Percentiles rank a stretch among this genome's conserved stretches.
Evolutionary conservation across 768 basidiomycete species (phyloP).

Genomic region (Russula foetens): DNA sequence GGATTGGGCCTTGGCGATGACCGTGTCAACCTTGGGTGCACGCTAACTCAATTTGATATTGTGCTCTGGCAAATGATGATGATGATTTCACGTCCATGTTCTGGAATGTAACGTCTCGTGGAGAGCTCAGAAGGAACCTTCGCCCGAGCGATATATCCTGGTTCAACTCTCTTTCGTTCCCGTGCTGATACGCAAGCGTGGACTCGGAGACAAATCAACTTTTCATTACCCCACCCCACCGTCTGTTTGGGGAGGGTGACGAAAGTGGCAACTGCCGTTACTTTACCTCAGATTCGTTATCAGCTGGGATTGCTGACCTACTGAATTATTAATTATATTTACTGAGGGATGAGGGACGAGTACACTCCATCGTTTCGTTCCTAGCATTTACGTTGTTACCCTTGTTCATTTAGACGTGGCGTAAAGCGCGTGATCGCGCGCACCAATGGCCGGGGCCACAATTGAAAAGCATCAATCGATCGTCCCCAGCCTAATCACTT

Average conservation of each 20-base stretch:
- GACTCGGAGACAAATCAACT: not conserved
- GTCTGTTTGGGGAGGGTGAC: not conserved
- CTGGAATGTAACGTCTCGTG: not conserved
- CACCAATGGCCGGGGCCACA: conserved; percentile 14
- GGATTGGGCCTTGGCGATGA: not conserved
- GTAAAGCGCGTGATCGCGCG: conserved; percentile 8
- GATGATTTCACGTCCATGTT: conserved; percentile 1
- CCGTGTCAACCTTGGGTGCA: not conserved
- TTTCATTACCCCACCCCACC: not conserved
- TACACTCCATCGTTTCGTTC: conserved; percentile 1
- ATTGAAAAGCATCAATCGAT: not conserved
- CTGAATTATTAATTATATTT: conserved; percentile 5
- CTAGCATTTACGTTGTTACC: conserved; percentile 17
- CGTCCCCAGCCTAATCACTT: not conserved
- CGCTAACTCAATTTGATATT: conserved; percentile 9
- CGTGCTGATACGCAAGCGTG: not conserved
- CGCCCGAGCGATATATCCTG: not conserved
- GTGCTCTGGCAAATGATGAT: conserved; percentile 1
- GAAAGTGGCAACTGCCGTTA: conserved; percentile 11
- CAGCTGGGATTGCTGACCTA: not conserved
- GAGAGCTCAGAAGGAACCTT: not conserved
- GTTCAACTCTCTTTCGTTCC: not conserved
- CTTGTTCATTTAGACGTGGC: conserved; percentile 11
- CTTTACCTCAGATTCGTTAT: conserved; percentile 13
- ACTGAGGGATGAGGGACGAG: not conserved